Conservation (phyloP, 345 rosid species). For the Combretum micranthum region DNA sequence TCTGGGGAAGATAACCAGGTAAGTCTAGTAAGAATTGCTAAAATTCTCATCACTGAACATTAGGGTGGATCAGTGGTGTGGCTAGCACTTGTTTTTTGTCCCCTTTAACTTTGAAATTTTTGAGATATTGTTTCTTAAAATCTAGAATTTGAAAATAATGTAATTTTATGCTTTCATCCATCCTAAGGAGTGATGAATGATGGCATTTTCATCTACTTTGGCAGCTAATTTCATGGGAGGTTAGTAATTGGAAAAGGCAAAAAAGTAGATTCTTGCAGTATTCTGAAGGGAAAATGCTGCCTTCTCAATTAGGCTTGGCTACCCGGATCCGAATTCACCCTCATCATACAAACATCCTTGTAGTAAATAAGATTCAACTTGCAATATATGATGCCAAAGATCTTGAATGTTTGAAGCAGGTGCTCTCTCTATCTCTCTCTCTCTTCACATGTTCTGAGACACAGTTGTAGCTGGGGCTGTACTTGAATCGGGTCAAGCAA, state of each 20-base stretch:
- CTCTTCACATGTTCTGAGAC: too few species aligned
- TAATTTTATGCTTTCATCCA: background rate
- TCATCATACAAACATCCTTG: slow-evolving; percentile 32
- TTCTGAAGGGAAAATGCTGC: slow-evolving; percentile 10
- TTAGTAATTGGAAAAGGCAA: slow-evolving; percentile 29
- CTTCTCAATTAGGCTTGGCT: slow-evolving; percentile 6
- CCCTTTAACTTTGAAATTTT: too few species aligned
- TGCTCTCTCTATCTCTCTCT: slow-evolving; percentile 2
- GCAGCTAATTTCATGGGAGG: slow-evolving; percentile 35
- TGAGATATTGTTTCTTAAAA: background rate
- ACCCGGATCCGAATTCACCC: slow-evolving; percentile 30
- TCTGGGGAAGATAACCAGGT: slow-evolving; percentile 48
- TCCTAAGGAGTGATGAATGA: background rate
- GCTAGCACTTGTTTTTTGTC: too few species aligned
- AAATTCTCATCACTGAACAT: background rate
- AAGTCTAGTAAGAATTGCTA: slow-evolving; percentile 6
- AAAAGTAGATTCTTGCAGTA: slow-evolving; percentile 15
- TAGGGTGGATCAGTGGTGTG: too few species aligned
- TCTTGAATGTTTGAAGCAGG: slow-evolving; percentile 27
- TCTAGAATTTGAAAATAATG: background rate
- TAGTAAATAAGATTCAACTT: slow-evolving; percentile 22
- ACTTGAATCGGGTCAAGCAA: background rate
- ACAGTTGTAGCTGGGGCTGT: background rate
- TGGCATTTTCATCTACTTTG: background rate
- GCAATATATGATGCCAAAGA: slow-evolving; percentile 23